Evolutionary conservation across 2,329 filamentous ascomycete genomes (phyloP).

Genomic region (Leptographium galeiforme): DNA sequence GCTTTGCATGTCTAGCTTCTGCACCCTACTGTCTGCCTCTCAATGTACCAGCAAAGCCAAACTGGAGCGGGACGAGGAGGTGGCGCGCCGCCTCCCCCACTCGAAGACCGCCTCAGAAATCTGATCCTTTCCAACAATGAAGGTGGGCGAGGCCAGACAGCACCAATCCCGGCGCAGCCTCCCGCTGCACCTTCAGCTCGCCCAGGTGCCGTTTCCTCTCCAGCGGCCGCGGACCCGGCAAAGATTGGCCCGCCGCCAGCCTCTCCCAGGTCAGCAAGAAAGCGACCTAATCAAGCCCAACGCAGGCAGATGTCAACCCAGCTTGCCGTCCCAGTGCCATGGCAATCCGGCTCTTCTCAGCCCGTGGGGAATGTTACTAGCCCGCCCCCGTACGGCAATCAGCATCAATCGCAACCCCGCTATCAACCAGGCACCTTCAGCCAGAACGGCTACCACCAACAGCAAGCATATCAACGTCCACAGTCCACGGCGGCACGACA

Average conservation of each 20-base stretch:
- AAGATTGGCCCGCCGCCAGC: conserved; percentile 1
- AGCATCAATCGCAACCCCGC: conserved; percentile 18
- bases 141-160: background rate
- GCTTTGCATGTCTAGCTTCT: conserved; percentile 7
- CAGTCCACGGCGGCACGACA: conserved; percentile 21
- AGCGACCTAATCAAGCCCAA: conserved; percentile 49
- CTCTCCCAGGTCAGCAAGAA: conserved; percentile 18
- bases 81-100: conserved; percentile 3
- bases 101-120: conserved; percentile 13
- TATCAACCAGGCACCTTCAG: conserved; percentile 15
- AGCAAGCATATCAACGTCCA: conserved; percentile 16
- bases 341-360: conserved; percentile 19
- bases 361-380: conserved; percentile 18
- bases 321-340: conserved; percentile 41
- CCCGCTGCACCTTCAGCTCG: background rate
- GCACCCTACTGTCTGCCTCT: background rate
- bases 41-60: conserved; percentile 7
- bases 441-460: conserved; percentile 4
- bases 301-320: conserved; percentile 49
- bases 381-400: conserved; percentile 17
- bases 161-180: background rate
- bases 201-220: background rate
- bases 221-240: background rate
- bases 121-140: conserved; percentile 13
- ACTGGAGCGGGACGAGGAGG: background rate